Evolutionary conservation across 768 basidiomycete genomes (phyloP).

Genomic region (Kwoniella dejecticola): DNA sequence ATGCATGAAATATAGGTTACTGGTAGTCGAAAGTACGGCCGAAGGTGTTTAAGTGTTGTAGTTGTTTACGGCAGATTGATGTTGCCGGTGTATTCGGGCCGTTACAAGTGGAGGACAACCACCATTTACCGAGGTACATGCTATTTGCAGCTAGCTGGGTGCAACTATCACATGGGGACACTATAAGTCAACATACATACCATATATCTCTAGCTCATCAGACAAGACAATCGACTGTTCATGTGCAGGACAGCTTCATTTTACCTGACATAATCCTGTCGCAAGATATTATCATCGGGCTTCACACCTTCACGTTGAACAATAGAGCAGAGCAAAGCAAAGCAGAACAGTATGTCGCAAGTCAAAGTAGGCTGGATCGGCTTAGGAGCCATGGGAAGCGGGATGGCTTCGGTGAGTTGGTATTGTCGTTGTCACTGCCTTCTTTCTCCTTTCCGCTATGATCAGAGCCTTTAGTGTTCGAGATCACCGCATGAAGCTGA

Average conservation of each 20-base stretch:
- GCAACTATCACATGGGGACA: neutral
- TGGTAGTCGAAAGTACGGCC: neutral
- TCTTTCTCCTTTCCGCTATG: neutral
- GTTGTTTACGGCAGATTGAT: neutral
- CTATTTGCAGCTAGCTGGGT: no score
- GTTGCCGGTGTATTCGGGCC: slow-evolving; percentile 14
- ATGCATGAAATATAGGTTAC: no score
- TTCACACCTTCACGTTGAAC: no score
- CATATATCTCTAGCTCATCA: no score
- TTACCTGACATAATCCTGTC: no score
- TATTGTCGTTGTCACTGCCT: no score
- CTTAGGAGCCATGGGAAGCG: slow-evolving; percentile 49
- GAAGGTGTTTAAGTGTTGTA: no score
- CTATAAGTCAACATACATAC: no score
- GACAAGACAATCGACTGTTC: no score
- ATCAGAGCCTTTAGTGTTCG: neutral
- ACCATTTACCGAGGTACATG: neutral
- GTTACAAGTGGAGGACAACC: slow-evolving; percentile 13
- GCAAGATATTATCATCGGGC: no score
- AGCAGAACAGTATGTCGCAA: slow-evolving; percentile 6
- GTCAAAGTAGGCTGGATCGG: slow-evolving; percentile 45
- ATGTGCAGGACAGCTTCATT: no score
- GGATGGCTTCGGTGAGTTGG: slow-evolving; percentile 41
- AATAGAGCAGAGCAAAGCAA: neutral
- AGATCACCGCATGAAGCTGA: no score